A percentile compares a stretch with the other conserved stretches of the same genome.
Evolutionary conservation across 495 filamentous ascomycete species (phyloP).

Genomic region (Penicillium argentinense): DNA sequence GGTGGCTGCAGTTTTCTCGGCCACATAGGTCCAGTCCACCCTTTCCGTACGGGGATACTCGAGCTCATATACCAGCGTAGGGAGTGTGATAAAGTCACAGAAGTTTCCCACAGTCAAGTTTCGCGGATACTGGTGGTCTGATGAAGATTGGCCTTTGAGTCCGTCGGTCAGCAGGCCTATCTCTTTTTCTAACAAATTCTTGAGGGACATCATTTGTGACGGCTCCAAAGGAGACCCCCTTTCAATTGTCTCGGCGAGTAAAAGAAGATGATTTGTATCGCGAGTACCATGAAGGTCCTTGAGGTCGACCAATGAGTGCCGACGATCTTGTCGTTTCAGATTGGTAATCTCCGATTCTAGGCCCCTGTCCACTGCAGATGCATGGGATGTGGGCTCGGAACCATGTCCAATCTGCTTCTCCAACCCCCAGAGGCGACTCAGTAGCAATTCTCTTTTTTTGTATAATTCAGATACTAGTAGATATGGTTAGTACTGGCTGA

Average conservation of each 20-base stretch:
- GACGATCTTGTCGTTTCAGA: constrained; percentile 2
- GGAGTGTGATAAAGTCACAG: constrained; percentile 68
- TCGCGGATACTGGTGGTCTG: constrained; percentile 55
- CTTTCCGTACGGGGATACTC: constrained; percentile 68
- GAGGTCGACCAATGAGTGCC: constrained; percentile 1
- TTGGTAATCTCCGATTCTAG: constrained; percentile 5
- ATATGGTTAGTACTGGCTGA: too few species aligned
- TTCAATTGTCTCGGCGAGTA: constrained; percentile 55
- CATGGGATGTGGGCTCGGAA: neutral
- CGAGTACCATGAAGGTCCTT: constrained; percentile 5
- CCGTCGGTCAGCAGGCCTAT: constrained; percentile 61
- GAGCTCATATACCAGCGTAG: constrained; percentile 75
- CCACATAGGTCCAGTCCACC: constrained; percentile 71
- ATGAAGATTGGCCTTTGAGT: constrained; percentile 54
- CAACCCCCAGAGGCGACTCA: constrained; percentile 43
- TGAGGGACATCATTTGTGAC: constrained; percentile 59
- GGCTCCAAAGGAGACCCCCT: constrained; percentile 54
- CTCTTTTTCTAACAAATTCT: constrained; percentile 59
- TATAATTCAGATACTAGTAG: constrained; percentile 58
- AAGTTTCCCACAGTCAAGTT: constrained; percentile 68
- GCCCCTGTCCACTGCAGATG: constrained; percentile 1
- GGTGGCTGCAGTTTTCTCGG: constrained; percentile 65
- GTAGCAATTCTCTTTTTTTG: constrained; percentile 44
- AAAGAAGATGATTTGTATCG: constrained; percentile 45
- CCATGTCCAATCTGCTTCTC: constrained; percentile 19